These are phyloP conservation scores for Nyctanthes arbortristis DNA, from an alignment of 257 asterid species.

Conservation along the genomic window DNA sequence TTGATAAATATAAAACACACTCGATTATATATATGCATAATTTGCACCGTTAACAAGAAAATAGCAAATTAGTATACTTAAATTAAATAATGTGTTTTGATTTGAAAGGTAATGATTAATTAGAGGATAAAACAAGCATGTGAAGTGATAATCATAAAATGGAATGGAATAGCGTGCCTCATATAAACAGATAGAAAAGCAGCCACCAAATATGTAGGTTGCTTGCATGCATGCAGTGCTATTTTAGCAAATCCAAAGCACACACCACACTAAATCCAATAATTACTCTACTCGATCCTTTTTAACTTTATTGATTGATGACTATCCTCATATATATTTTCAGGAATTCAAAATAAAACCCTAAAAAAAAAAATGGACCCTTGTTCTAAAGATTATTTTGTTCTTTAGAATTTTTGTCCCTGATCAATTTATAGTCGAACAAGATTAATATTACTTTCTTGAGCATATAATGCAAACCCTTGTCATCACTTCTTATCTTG, in stretches of 20 bases:
- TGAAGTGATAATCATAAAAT: slow-evolving; percentile 9
- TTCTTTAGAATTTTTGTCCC: too few species aligned
- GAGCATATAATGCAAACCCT: too few species aligned
- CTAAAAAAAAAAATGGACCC: too few species aligned
- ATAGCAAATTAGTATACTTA: not conserved
- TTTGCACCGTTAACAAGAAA: not conserved
- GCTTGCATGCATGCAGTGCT: slow-evolving; percentile 28
- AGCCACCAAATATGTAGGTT: slow-evolving; percentile 34
- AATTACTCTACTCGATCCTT: too few species aligned
- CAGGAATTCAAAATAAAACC: not conserved
- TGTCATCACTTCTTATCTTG: too few species aligned
- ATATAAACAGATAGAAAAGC: slow-evolving; percentile 7
- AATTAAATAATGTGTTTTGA: not conserved
- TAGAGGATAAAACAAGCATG: not conserved
- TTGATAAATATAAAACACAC: too few species aligned
- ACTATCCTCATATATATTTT: too few species aligned
- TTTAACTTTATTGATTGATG: too few species aligned
- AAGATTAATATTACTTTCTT: too few species aligned
- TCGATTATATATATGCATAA: not conserved
- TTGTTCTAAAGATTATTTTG: too few species aligned
- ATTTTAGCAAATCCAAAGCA: slow-evolving; percentile 1
- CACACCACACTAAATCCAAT: not conserved
- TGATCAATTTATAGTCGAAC: too few species aligned
- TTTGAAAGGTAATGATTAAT: not conserved
- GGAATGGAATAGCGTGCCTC: slow-evolving; percentile 24